A percentile compares a stretch with the other conserved stretches of the same genome.
phyloP scores from a whole-genome alignment of 768 basidiomycete genomes.

The Exidia glandulosa region DNA sequence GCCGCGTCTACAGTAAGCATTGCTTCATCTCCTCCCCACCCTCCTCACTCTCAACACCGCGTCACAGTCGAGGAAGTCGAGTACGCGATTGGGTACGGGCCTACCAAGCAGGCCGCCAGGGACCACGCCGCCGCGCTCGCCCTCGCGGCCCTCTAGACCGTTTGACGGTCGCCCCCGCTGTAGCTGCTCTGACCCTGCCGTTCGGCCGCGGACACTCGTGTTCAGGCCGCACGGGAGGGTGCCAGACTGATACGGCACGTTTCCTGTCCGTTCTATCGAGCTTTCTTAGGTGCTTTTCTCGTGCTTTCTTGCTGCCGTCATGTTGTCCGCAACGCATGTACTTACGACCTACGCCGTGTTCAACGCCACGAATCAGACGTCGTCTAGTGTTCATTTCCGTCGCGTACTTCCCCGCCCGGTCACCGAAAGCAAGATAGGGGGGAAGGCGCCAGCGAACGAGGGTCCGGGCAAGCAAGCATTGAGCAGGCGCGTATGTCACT shows the following conservation, averaged over 20 bases:
- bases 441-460: too few species aligned
- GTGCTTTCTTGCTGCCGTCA: background rate
- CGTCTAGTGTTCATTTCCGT: too few species aligned
- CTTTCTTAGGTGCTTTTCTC: background rate
- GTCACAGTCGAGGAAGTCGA: background rate
- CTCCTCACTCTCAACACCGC: background rate
- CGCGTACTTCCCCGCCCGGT: too few species aligned
- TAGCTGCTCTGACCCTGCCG: background rate
- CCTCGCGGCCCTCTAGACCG: background rate
- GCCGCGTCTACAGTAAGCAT: background rate
- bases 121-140: background rate
- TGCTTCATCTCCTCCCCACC: background rate
- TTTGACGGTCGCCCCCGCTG: background rate
- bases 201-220: background rate
- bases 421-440: too few species aligned
- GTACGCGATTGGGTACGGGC: background rate
- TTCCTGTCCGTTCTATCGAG: background rate
- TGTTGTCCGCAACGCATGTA: too few species aligned
- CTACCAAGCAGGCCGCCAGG: background rate
- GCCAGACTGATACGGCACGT: background rate
- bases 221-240: background rate
- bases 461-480: too few species aligned
- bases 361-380: too few species aligned
- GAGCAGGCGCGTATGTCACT: too few species aligned
- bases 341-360: too few species aligned